Percentiles rank a stretch among this genome's conserved stretches.
Conservation (phyloP, 257 asterid species). For the Mentha longifolia region DNA sequence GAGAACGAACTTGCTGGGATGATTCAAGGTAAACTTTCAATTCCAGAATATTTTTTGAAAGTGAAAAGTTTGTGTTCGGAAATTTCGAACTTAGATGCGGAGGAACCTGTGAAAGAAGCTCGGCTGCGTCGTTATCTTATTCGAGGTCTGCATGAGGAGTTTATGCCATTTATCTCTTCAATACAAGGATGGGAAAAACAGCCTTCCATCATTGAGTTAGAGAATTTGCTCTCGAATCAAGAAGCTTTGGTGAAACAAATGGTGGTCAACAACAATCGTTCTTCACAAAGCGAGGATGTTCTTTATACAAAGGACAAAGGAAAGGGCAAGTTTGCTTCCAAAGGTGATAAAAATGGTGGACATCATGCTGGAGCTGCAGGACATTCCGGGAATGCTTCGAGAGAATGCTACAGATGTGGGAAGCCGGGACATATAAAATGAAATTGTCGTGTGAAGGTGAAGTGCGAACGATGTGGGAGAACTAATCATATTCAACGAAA, state of each 20-base stretch:
- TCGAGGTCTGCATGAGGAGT: background rate
- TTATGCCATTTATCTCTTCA: conserved; percentile 1
- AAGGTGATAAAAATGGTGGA: too few species aligned
- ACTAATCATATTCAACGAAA: conserved; percentile 1
- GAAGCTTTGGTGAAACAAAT: conserved; percentile 12
- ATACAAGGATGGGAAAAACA: background rate
- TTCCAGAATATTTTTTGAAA: background rate
- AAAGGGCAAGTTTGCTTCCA: background rate
- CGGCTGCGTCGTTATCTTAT: background rate
- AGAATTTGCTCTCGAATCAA: background rate
- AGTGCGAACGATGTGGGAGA: background rate
- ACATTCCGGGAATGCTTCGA: background rate
- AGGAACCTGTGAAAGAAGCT: background rate
- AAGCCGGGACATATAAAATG: background rate
- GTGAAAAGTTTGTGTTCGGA: background rate
- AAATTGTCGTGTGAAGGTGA: background rate
- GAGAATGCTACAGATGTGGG: background rate
- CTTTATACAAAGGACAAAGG: background rate
- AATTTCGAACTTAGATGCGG: background rate
- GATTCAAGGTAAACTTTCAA: background rate
- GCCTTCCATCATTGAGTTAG: background rate
- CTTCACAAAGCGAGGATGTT: background rate
- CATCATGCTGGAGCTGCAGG: background rate
- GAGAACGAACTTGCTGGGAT: conserved; percentile 1
- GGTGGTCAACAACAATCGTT: background rate